A percentile compares a stretch with the other conserved stretches of the same genome.
Conservation (phyloP, 2,329 filamentous ascomycete species). For the Samsoniella hepiali region DNA sequence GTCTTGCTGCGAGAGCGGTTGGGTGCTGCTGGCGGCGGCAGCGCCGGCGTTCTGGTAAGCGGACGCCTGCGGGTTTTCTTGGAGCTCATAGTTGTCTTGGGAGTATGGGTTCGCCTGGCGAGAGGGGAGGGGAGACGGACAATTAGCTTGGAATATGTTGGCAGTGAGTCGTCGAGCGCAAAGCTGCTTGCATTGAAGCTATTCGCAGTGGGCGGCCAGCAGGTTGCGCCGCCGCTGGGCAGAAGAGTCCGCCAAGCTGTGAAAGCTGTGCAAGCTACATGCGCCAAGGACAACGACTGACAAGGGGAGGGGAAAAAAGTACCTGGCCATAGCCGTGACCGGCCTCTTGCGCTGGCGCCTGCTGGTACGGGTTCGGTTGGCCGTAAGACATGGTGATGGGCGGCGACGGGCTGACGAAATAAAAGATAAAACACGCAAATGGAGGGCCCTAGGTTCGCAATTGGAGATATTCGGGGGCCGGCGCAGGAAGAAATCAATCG, state of each 20-base stretch:
- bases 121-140: not conserved
- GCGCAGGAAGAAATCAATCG: not conserved
- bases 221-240: not conserved
- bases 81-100: slow-evolving; percentile 48
- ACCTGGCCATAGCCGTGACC: slow-evolving; percentile 46
- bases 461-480: not conserved
- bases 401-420: not conserved
- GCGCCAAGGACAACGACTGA: not conserved
- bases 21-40: slow-evolving; percentile 26
- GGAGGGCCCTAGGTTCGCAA: not conserved
- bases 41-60: slow-evolving; percentile 20
- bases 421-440: not conserved
- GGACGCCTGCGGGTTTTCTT: slow-evolving; percentile 30
- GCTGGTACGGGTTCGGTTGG: slow-evolving; percentile 63
- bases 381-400: slow-evolving; percentile 55
- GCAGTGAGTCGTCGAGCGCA: not conserved
- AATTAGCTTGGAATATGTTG: not conserved
- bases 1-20: slow-evolving; percentile 57
- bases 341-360: slow-evolving; percentile 46
- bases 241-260: no score
- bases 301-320: slow-evolving; percentile 26
- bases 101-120: slow-evolving; percentile 30
- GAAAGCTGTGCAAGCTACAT: not conserved
- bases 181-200: not conserved
- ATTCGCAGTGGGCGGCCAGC: not conserved